Conservation (phyloP, 139 green algal genomes). For the Asterochloris sp. region DNA sequence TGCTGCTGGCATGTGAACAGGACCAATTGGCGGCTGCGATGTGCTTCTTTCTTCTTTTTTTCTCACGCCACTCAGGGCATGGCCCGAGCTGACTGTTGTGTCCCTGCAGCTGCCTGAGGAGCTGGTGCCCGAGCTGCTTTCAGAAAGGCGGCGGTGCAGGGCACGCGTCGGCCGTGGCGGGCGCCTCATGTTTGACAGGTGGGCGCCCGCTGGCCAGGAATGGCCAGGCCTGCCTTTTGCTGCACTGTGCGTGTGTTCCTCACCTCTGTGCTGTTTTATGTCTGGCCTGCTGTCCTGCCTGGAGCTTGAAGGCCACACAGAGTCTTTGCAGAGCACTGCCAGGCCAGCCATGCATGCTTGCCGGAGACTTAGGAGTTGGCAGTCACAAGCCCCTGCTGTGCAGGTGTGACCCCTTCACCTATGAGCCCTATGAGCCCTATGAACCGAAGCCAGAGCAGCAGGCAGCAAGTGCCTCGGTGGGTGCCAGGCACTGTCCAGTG, state of each 20-base stretch:
- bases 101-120: slow-evolving; percentile 1
- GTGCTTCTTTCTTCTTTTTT: too few relatives aligned
- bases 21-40: too few relatives aligned
- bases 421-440: background rate
- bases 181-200: slow-evolving; percentile 43
- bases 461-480: background rate
- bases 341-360: too few relatives aligned
- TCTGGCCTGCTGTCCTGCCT: too few relatives aligned
- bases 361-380: too few relatives aligned
- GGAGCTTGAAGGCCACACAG: too few relatives aligned
- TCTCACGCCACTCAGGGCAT: background rate
- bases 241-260: too few relatives aligned
- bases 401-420: slow-evolving; percentile 11
- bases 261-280: too few relatives aligned
- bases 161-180: slow-evolving; percentile 53
- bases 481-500: background rate
- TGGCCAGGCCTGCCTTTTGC: too few relatives aligned
- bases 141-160: background rate
- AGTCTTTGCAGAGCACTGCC: too few relatives aligned
- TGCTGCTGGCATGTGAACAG: background rate
- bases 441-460: background rate
- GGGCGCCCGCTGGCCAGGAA: too few relatives aligned
- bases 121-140: background rate
- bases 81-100: too few relatives aligned
- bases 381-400: background rate